Evolutionary conservation across 495 filamentous ascomycete genomes (phyloP).

Genomic region (Penicillium samsonianum): DNA sequence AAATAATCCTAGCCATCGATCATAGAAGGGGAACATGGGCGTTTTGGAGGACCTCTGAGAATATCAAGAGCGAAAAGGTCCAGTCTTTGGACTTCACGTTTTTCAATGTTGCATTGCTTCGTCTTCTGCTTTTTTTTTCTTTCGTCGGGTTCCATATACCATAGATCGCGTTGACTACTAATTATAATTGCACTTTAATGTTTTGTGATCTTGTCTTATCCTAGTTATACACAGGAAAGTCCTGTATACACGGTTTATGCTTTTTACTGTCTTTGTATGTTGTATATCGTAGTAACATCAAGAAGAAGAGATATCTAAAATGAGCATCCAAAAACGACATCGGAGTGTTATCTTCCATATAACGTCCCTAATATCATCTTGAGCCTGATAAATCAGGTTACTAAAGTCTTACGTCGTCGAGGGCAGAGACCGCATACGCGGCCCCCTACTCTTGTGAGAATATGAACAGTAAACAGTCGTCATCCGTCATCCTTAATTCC

Average conservation of each 20-base stretch:
- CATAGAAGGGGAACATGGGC: background rate
- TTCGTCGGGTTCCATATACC: background rate
- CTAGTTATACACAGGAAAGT: too few species aligned
- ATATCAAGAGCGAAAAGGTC: background rate
- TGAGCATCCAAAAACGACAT: too few species aligned
- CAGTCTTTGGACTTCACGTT: background rate
- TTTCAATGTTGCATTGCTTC: background rate
- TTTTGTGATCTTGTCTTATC: background rate
- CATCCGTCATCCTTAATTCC: background rate
- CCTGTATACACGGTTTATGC: too few species aligned
- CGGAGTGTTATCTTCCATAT: too few species aligned
- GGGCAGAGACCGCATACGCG: too few species aligned
- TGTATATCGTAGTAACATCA: too few species aligned
- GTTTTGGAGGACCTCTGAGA: background rate
- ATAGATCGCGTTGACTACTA: conserved; percentile 9
- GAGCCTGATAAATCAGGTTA: too few species aligned
- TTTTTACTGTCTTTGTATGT: too few species aligned
- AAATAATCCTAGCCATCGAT: conserved; percentile 9
- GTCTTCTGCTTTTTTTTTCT: background rate
- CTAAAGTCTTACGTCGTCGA: too few species aligned
- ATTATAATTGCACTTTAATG: conserved; percentile 3
- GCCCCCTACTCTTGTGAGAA: background rate
- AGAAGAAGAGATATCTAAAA: too few species aligned
- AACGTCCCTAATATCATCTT: too few species aligned
- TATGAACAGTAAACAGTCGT: background rate